Evolutionary conservation across 2,329 filamentous ascomycete genomes (phyloP).

Genomic region (Davidsoniella virescens): DNA sequence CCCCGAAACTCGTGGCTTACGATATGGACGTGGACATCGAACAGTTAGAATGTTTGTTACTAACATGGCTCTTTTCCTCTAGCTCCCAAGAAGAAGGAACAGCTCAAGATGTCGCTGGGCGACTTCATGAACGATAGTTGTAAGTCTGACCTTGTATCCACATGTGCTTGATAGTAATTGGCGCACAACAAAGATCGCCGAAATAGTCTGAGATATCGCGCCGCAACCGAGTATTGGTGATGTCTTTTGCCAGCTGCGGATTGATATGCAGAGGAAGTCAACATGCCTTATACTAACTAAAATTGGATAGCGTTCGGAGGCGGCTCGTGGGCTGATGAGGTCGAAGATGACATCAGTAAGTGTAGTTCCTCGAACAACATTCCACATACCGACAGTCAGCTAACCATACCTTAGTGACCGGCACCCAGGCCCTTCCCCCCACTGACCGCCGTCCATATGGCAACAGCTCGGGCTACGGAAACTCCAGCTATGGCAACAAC

Average conservation of each 20-base stretch:
- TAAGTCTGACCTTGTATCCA: not conserved
- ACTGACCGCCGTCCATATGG: constrained; percentile 28
- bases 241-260: no score
- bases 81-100: constrained; percentile 89
- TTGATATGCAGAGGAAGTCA: no score
- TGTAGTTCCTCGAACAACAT: constrained; percentile 14
- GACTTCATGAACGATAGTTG: constrained; percentile 71
- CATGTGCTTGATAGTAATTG: not conserved
- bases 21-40: no score
- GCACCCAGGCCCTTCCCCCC: constrained; percentile 40
- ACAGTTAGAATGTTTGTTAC: constrained; percentile 2
- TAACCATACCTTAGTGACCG: constrained; percentile 19
- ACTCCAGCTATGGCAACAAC: constrained; percentile 19
- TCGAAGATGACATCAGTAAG: constrained; percentile 77
- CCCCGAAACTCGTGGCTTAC: no score
- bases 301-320: constrained; percentile 32
- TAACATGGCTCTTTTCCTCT: constrained; percentile 15
- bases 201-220: not conserved
- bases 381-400: not conserved
- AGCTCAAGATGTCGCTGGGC: constrained; percentile 94
- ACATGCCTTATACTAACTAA: not conserved
- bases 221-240: not conserved
- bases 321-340: constrained; percentile 97
- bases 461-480: constrained; percentile 18
- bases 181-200: not conserved